phyloP scores from a whole-genome alignment of 2,329 filamentous ascomycete genomes.

The Aurifilum marmelostoma region DNA sequence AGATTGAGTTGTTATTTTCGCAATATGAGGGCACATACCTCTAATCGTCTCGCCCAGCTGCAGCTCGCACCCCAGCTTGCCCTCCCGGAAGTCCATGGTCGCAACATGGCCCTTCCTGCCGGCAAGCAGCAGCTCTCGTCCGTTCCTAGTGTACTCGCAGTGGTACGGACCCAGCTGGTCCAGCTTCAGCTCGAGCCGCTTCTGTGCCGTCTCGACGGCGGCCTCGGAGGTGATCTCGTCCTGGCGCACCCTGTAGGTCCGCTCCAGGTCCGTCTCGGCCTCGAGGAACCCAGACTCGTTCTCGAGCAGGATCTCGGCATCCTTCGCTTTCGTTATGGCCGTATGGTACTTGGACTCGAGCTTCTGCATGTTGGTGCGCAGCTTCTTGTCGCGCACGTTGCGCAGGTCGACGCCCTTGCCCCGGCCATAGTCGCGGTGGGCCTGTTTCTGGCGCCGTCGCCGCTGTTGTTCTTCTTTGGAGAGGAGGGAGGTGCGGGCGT shows the following conservation, averaged over 20 bases:
- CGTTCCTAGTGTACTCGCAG: conserved; percentile 88
- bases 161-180: conserved; percentile 83
- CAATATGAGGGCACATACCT: conserved; percentile 9
- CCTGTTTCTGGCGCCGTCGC: conserved; percentile 59
- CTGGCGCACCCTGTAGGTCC: conserved; percentile 91
- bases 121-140: conserved; percentile 80
- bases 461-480: conserved; percentile 56
- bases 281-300: conserved; percentile 85
- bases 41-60: conserved; percentile 89
- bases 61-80: conserved; percentile 87
- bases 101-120: conserved; percentile 94
- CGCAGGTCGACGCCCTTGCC: conserved; percentile 75
- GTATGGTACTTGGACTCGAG: conserved; percentile 83
- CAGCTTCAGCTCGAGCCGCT: conserved; percentile 87
- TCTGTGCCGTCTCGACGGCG: conserved; percentile 83
- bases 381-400: conserved; percentile 83
- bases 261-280: conserved; percentile 83
- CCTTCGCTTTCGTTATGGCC: conserved; percentile 82
- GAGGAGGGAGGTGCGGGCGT: conserved; percentile 55
- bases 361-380: conserved; percentile 76
- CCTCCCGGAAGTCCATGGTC: conserved; percentile 93
- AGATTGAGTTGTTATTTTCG: too few species aligned
- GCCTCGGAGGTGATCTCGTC: conserved; percentile 78
- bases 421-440: conserved; percentile 80
- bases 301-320: conserved; percentile 92